Evolutionary conservation across 164 flowering plant genomes (phyloP), one percentile per base, ranked within the genome.

Genomic region (Magnolia sinica): DNA sequence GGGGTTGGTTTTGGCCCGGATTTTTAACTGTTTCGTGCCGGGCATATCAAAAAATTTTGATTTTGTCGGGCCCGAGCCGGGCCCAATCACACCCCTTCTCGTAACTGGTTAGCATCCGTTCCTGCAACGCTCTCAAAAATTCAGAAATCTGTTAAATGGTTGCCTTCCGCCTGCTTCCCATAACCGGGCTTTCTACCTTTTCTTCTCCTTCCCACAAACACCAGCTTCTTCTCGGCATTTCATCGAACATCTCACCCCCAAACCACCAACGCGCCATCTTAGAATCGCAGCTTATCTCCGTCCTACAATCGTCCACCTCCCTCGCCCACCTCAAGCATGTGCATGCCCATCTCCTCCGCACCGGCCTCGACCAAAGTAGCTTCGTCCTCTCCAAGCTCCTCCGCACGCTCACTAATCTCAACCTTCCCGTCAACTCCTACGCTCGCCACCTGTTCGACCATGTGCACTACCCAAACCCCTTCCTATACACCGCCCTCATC

Each of bases 401-500:
- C 64, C 76, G 82, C 66, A 77, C 71, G 20, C 76, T 80, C n/a
- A 77, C 82, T 22, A 77, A 77, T 20, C 76, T 74, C 22, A 24
- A 72, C 16, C 18, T 72, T 19, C 77, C 80, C 8, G 37, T 74
- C 22, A n/a, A 66, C 19, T 9, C 64, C 31, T 82, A 82, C 76
- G 79, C 80, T 9, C 77, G 76, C 8, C 76, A 27, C 8, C 16
- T 82, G 27, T 82, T 82, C 61, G 78, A 82, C 66, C 76, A 74
- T 18, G 80, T 77, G 6, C 74, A 22, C 2, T 63, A 77, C 66
- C 85, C 85, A 6, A 83, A 80, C 52, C n/a, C 83, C 7, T 83
- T 83, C 74, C 76, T 80, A 8, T 83, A 55, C 20, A 83, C 79
- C 7, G 77, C 85, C 5, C 70, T 83, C 78, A 80, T 83, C 19